Percentiles rank a stretch among this genome's conserved stretches.
Conservation (phyloP, 1,284 basidiomycete genomes). For the Sporisorium reilianum region DNA sequence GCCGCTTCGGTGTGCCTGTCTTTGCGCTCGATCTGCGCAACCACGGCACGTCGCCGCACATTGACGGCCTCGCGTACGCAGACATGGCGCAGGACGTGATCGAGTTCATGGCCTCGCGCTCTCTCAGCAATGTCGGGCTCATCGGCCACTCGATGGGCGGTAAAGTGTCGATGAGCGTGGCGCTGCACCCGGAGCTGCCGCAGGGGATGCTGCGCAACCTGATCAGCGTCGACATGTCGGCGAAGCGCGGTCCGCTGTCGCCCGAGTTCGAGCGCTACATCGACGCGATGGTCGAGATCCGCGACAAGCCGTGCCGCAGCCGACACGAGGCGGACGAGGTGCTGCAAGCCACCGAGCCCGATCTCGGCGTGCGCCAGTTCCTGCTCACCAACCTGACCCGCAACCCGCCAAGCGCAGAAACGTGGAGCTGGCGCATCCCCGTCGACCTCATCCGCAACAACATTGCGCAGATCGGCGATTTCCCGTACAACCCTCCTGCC, state of each 20-base stretch:
- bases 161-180: conserved; percentile 84
- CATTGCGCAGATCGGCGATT: conserved; percentile 79
- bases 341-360: conserved; percentile 76
- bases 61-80: conserved; percentile 77
- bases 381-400: conserved; percentile 82
- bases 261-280: conserved; percentile 75
- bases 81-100: conserved; percentile 80
- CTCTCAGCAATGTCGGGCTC: conserved; percentile 75
- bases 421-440: conserved; percentile 79
- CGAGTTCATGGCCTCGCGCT: conserved; percentile 71
- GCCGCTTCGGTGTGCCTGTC: conserved; percentile 75
- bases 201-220: conserved; percentile 73
- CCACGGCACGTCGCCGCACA: conserved; percentile 83
- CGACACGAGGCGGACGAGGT: conserved; percentile 78
- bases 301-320: conserved; percentile 73
- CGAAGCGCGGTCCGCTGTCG: conserved; percentile 76
- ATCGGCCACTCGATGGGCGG: conserved; percentile 92
- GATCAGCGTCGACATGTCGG: conserved; percentile 85
- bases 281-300: conserved; percentile 78
- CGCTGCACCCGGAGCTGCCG: conserved; percentile 74
- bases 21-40: conserved; percentile 86
- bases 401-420: conserved; percentile 63
- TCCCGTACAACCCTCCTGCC: conserved; percentile 74
- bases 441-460: conserved; percentile 76
- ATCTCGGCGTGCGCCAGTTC: conserved; percentile 79